Conservation (phyloP, 2,329 filamentous ascomycete species). For the Periconia macrospinosa region DNA sequence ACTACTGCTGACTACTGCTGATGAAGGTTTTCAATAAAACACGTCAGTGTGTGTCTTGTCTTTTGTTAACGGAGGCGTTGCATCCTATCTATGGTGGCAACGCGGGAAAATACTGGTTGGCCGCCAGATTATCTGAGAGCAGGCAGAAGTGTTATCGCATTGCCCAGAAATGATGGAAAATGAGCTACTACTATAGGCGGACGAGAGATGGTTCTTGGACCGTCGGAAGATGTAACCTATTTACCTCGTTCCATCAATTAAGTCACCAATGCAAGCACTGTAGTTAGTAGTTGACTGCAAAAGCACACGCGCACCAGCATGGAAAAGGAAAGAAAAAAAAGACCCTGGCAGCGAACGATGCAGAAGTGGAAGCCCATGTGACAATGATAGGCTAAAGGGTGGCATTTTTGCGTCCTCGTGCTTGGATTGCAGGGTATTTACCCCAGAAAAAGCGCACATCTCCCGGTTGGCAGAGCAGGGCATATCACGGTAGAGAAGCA, state of each 20-base stretch:
- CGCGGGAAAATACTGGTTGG: not conserved
- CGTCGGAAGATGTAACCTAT: not conserved
- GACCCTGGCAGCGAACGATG: slow-evolving; percentile 4
- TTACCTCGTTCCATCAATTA: not conserved
- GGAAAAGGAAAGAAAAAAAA: not conserved
- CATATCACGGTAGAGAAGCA: slow-evolving; percentile 22
- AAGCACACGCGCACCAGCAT: not conserved
- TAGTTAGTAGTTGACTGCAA: not conserved
- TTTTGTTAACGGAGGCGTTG: not conserved
- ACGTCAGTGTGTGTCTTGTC: slow-evolving; percentile 15
- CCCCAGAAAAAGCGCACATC: slow-evolving; percentile 35
- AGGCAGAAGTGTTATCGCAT: not conserved
- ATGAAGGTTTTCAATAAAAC: slow-evolving; percentile 20
- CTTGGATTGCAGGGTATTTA: slow-evolving; percentile 26
- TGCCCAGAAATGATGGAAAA: not conserved
- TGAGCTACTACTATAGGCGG: not conserved
- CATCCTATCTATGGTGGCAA: not conserved
- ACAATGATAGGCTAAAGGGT: slow-evolving; percentile 18
- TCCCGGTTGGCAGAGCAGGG: slow-evolving; percentile 21
- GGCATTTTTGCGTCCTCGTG: slow-evolving; percentile 22
- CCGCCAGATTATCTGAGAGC: not conserved
- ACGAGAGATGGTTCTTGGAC: not conserved
- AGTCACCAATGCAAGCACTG: not conserved
- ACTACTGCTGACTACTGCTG: slow-evolving; percentile 12
- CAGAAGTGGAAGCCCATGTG: slow-evolving; percentile 19